Base-by-base conservation (phyloP, 2,329 filamentous ascomycete genomes). In the Emergomyces pasteurianus region DNA sequence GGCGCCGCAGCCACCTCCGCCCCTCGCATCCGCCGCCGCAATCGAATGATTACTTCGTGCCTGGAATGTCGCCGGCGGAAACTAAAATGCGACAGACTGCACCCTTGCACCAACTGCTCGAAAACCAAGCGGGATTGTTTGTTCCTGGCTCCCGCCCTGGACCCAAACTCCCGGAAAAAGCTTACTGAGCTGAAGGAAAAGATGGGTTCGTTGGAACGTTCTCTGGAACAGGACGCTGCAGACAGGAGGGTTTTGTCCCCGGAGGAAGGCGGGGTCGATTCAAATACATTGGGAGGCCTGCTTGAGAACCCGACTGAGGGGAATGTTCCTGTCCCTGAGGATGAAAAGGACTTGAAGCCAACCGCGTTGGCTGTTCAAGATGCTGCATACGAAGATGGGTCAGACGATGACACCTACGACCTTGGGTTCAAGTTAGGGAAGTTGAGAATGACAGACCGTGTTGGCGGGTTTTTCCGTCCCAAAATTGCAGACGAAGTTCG, bases 161-260 rank as follows among this genome's bases (percentile, higher is more conserved):
- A 90, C 71, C 81, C 86, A 63, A 83, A 83, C 8, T 84, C 84
- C 59, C 86, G 89, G 72, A 79, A 86, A 66, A 86, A 85, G 66
- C 78, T 91, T 59, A 87, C 86, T 3, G 86, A 90, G 68, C 86
- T 91, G 71, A 91, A 91, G 74, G 88, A 91, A 71, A 86, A 87
- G 72, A 88, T 90, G 73, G 87, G 86, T 31, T 83, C 82, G 9
- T 74, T 90, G 21, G 88, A 90, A 73, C 79, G 84, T 59, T 82
- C 85, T 60, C 78, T 90, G 6, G 88, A 90, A 72, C 77, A 84
- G 50, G 86, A 89, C 70, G 82, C 88, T 36, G 84, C 83, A 18
- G 79, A 80, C 60, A 77, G 74, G 67, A 58, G 63, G 34, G 16
- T n/a, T 23, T 26, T 12, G 10, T 18, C 2, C n/a, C 26, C 34